phyloP scores from a whole-genome alignment of 2,329 filamentous ascomycete genomes.

The Bipolaris bicolor region DNA sequence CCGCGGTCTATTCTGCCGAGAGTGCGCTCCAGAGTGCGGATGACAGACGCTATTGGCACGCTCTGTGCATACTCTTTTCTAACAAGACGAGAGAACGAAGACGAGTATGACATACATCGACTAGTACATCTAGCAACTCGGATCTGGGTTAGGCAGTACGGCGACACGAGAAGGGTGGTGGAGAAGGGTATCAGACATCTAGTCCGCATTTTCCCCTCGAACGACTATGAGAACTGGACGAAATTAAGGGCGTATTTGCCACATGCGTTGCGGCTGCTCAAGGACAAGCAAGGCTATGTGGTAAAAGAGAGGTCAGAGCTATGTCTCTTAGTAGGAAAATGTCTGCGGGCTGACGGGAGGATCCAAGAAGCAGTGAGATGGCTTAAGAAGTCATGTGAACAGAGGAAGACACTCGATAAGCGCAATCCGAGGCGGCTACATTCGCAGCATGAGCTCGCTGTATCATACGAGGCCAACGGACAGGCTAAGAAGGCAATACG shows the following conservation, averaged over 20 bases:
- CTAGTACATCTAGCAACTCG: constrained; percentile 28
- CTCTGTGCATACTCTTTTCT: constrained; percentile 33
- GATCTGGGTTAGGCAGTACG: neutral
- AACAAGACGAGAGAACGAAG: constrained; percentile 3
- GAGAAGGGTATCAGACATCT: neutral
- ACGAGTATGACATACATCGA: constrained; percentile 15
- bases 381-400: neutral
- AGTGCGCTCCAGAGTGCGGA: constrained; percentile 11
- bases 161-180: neutral
- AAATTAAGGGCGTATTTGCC: neutral
- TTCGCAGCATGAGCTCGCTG: too few relatives aligned
- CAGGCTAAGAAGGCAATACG: too few relatives aligned
- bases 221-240: neutral
- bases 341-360: neutral
- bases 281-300: neutral
- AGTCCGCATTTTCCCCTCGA: neutral
- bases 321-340: neutral
- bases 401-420: too few relatives aligned
- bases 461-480: too few relatives aligned
- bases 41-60: constrained; percentile 29
- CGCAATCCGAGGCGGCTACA: too few relatives aligned
- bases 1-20: constrained; percentile 24
- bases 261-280: neutral
- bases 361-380: neutral
- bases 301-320: neutral